A percentile compares a stretch with the other conserved stretches of the same genome.
These are phyloP conservation scores for Neonothopanus nambi DNA, from an alignment of 1,284 basidiomycete species.

Conservation along the genomic window DNA sequence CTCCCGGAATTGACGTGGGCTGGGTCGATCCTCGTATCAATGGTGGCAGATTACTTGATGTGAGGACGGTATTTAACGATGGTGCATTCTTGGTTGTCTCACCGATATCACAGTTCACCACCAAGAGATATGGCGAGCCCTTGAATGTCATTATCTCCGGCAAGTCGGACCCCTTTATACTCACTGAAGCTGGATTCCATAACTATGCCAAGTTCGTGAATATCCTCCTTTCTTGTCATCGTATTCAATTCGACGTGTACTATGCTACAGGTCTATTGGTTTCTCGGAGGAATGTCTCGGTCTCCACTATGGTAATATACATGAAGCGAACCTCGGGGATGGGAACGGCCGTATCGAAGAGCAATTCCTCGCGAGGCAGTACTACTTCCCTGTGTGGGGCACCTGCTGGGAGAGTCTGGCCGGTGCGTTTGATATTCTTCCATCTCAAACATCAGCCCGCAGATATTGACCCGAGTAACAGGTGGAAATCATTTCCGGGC, in stretches of 20 bases:
- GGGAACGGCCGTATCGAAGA: slow-evolving; percentile 65
- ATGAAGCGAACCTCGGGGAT: slow-evolving; percentile 73
- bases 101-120: slow-evolving; percentile 55
- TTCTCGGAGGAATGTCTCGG: slow-evolving; percentile 77
- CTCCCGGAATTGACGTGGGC: slow-evolving; percentile 31
- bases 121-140: slow-evolving; percentile 67
- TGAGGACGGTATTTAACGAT: slow-evolving; percentile 33
- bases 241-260: not conserved
- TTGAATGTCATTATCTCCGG: slow-evolving; percentile 65
- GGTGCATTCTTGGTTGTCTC: slow-evolving; percentile 1
- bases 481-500: slow-evolving; percentile 68
- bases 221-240: not conserved
- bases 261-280: slow-evolving; percentile 62
- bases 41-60: slow-evolving; percentile 73
- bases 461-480: slow-evolving; percentile 20
- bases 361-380: slow-evolving; percentile 64
- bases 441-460: not conserved
- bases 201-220: slow-evolving; percentile 56
- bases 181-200: slow-evolving; percentile 64
- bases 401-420: slow-evolving; percentile 74
- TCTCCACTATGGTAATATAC: slow-evolving; percentile 65
- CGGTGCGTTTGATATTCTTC: slow-evolving; percentile 37
- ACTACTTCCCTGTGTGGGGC: slow-evolving; percentile 63
- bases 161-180: slow-evolving; percentile 63
- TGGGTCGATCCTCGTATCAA: slow-evolving; percentile 72